A percentile compares a stretch with the other conserved stretches of the same genome.
These are phyloP conservation scores for Penicillium paneum DNA, from an alignment of 2,329 filamentous ascomycete genomes.

Conservation along the genomic window DNA sequence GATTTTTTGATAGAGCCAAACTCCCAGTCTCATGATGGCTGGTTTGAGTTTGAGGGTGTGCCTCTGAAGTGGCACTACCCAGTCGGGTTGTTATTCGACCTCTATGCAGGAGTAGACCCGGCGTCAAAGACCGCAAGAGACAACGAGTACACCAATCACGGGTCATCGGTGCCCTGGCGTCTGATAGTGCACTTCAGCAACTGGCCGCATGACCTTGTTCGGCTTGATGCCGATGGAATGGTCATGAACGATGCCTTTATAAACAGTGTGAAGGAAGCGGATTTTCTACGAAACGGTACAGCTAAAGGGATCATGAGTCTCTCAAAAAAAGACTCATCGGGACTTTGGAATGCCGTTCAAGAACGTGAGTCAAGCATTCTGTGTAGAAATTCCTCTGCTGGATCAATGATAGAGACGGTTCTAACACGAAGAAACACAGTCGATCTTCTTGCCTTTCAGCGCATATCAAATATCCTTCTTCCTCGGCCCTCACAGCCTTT, in stretches of 20 bases:
- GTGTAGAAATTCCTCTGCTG: neutral
- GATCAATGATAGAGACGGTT: neutral
- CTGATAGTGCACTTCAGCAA: slow-evolving; percentile 60
- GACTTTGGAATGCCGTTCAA: slow-evolving; percentile 76
- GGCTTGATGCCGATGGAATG: slow-evolving; percentile 53
- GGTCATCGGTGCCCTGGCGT: slow-evolving; percentile 56
- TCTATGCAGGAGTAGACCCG: slow-evolving; percentile 59
- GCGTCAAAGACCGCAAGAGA: slow-evolving; percentile 29
- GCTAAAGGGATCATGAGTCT: slow-evolving; percentile 87
- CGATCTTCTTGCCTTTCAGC: slow-evolving; percentile 68
- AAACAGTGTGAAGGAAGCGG: slow-evolving; percentile 73
- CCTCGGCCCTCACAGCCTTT: slow-evolving; percentile 65
- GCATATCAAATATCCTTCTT: slow-evolving; percentile 73
- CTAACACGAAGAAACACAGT: slow-evolving; percentile 46
- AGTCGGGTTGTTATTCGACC: slow-evolving; percentile 65
- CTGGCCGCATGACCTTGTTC: slow-evolving; percentile 57
- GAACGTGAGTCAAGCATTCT: slow-evolving; percentile 52
- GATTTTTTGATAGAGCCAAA: slow-evolving; percentile 57
- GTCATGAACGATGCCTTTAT: slow-evolving; percentile 64
- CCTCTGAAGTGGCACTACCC: slow-evolving; percentile 71
- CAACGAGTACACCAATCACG: slow-evolving; percentile 17
- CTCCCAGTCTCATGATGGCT: slow-evolving; percentile 52
- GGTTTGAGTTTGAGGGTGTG: slow-evolving; percentile 66
- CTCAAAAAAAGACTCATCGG: slow-evolving; percentile 76
- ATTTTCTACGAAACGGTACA: slow-evolving; percentile 82